Evolutionary conservation across 805 yeast species (phyloP).

Genomic region (Priceomyces carsonii): DNA sequence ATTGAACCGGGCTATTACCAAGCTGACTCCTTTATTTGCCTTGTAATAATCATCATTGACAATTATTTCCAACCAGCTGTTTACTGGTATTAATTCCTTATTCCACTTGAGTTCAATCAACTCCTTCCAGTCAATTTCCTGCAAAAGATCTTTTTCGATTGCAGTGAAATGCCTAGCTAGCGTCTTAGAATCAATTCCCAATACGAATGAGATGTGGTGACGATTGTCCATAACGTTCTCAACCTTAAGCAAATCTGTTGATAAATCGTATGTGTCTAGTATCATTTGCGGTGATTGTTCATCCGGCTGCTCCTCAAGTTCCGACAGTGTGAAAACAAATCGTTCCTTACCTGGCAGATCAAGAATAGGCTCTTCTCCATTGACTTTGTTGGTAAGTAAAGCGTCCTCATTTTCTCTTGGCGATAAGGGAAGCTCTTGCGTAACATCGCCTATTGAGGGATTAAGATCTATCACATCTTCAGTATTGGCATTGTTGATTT

Average conservation of each 20-base stretch:
- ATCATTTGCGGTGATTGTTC: slow-evolving; percentile 7
- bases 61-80: slow-evolving; percentile 81
- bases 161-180: slow-evolving; percentile 83
- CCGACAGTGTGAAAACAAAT: too few relatives aligned
- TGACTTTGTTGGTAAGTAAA: too few relatives aligned
- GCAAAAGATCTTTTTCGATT: slow-evolving; percentile 80
- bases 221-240: slow-evolving; percentile 44
- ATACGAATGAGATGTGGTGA: slow-evolving; percentile 78
- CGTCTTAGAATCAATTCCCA: slow-evolving; percentile 65
- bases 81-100: slow-evolving; percentile 61
- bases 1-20: slow-evolving; percentile 84
- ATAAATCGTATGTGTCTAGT: slow-evolving; percentile 34
- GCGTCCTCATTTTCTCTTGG: slow-evolving; percentile 25
- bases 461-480: slow-evolving; percentile 32
- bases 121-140: slow-evolving; percentile 91
- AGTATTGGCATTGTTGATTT: slow-evolving; percentile 41
- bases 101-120: slow-evolving; percentile 77
- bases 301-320: too few relatives aligned
- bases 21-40: slow-evolving; percentile 68
- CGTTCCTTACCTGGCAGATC: too few relatives aligned
- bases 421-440: slow-evolving; percentile 31
- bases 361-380: too few relatives aligned
- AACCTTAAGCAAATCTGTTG: slow-evolving; percentile 32
- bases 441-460: slow-evolving; percentile 15
- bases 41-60: slow-evolving; percentile 51